Conservation (phyloP, 2,329 filamentous ascomycete species). For the Xylariaceae sp. region DNA sequence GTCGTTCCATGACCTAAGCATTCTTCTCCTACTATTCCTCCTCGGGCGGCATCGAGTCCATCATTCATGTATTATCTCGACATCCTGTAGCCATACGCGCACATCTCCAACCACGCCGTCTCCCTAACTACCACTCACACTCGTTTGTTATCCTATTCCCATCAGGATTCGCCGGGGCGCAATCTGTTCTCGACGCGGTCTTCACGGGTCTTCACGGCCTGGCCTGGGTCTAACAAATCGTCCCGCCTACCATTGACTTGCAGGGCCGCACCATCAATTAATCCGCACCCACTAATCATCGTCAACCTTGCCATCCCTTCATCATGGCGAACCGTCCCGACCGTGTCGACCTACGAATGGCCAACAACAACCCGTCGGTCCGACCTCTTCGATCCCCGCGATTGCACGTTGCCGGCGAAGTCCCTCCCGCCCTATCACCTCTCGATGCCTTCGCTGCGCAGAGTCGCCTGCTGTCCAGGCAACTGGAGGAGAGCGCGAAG, state of each 20-base stretch:
- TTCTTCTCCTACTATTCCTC: conserved; percentile 7
- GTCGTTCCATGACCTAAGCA: conserved; percentile 21
- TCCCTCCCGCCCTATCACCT: conserved; percentile 85
- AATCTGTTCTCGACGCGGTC: conserved; percentile 9
- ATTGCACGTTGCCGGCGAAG: conserved; percentile 70
- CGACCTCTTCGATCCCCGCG: conserved; percentile 66
- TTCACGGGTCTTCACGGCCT: conserved; percentile 17
- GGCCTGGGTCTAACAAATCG: conserved; percentile 3
- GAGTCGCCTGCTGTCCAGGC: conserved; percentile 78
- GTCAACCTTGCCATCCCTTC: neutral
- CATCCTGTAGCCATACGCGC: conserved; percentile 6
- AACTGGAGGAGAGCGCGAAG: conserved; percentile 73
- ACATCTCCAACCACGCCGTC: neutral
- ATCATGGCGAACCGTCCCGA: conserved; percentile 53
- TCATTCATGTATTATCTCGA: conserved; percentile 24
- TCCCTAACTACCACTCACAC: neutral
- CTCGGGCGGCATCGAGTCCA: conserved; percentile 20
- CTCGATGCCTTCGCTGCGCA: conserved; percentile 93
- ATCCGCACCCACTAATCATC: conserved; percentile 4
- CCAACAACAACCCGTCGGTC: conserved; percentile 38
- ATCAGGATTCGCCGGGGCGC: conserved; percentile 1
- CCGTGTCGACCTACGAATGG: conserved; percentile 55
- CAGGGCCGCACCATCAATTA: neutral
- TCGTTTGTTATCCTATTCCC: conserved; percentile 2
- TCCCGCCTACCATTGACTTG: neutral